These are phyloP conservation scores for Cyberlindnera subsufficiens DNA, from an alignment of 805 yeast genomes.

Conservation along the genomic window DNA sequence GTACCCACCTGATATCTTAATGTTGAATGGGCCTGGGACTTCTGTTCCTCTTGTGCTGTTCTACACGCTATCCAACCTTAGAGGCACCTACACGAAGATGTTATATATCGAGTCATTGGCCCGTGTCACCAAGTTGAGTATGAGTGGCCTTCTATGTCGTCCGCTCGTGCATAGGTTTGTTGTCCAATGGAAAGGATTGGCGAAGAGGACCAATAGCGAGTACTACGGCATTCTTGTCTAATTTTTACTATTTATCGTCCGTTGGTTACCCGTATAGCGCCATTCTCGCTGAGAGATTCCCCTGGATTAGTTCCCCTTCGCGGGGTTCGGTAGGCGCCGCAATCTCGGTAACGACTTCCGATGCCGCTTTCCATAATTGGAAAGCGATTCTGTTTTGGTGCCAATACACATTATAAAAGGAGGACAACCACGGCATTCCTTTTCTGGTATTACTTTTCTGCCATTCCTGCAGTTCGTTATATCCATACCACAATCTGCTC, in stretches of 20 bases:
- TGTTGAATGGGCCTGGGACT: slow-evolving; percentile 81
- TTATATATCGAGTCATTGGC: slow-evolving; percentile 86
- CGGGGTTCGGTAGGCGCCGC: too few species aligned
- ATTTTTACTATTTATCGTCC: slow-evolving; percentile 1
- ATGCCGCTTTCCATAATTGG: neutral
- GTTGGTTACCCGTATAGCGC: too few species aligned
- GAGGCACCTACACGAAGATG: slow-evolving; percentile 49
- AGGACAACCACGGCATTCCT: neutral
- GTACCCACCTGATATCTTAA: slow-evolving; percentile 35
- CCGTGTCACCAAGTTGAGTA: slow-evolving; percentile 65
- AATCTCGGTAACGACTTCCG: neutral
- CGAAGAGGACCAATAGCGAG: slow-evolving; percentile 52
- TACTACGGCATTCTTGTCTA: slow-evolving; percentile 74
- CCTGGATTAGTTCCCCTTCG: too few species aligned
- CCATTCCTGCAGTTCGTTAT: too few species aligned
- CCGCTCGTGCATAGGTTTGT: slow-evolving; percentile 72
- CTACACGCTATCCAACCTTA: slow-evolving; percentile 42
- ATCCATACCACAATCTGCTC: too few species aligned
- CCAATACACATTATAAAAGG: neutral
- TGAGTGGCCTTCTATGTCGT: slow-evolving; percentile 67
- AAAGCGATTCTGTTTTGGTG: neutral
- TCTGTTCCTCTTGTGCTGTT: slow-evolving; percentile 62
- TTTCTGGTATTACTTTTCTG: too few species aligned
- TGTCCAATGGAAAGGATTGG: slow-evolving; percentile 83
- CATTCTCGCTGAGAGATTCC: too few species aligned